Percentiles rank a stretch among this genome's conserved stretches.
These are phyloP conservation scores for Xylaria polymorpha DNA, from an alignment of 2,329 filamentous ascomycete genomes.

Conservation along the genomic window DNA sequence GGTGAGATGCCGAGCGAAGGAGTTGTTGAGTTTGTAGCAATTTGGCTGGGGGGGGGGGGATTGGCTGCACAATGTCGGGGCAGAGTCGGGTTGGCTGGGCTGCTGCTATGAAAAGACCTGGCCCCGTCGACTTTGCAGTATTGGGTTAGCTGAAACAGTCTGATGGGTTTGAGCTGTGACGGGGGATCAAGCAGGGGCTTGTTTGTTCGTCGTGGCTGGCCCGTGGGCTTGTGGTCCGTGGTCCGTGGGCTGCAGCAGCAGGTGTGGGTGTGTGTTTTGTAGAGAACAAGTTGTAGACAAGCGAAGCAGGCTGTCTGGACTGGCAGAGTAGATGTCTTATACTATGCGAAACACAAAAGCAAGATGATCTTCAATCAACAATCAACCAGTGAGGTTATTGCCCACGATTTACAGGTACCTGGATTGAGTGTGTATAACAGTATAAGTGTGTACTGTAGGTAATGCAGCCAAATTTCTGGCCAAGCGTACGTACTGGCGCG, in stretches of 20 bases:
- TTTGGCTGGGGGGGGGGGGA: conserved; percentile 19
- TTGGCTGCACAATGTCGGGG: conserved; percentile 20
- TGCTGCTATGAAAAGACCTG: conserved; percentile 39
- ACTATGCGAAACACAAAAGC: background rate
- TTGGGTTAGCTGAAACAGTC: conserved; percentile 52
- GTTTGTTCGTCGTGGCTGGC: conserved; percentile 25
- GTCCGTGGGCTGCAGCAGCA: background rate
- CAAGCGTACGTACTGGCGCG: background rate
- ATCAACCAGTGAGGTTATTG: background rate
- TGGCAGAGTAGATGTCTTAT: background rate
- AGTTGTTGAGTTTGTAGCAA: conserved; percentile 19
- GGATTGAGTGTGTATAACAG: background rate
- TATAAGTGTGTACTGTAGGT: too few relatives aligned
- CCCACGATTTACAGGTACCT: background rate
- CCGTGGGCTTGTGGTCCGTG: conserved; percentile 1
- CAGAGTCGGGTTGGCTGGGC: conserved; percentile 10
- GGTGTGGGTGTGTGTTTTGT: background rate
- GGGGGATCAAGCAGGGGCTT: conserved; percentile 45
- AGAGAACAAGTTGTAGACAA: conserved; percentile 7
- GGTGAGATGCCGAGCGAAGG: conserved; percentile 35
- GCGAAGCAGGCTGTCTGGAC: background rate
- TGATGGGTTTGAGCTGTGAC: conserved; percentile 52
- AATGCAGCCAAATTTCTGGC: too few relatives aligned
- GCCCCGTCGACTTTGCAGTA: conserved; percentile 40
- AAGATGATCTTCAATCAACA: background rate